A percentile compares a stretch with the other conserved stretches of the same genome.
Conservation (phyloP, 345 rosid genomes). For the Erucastrum elatum region DNA sequence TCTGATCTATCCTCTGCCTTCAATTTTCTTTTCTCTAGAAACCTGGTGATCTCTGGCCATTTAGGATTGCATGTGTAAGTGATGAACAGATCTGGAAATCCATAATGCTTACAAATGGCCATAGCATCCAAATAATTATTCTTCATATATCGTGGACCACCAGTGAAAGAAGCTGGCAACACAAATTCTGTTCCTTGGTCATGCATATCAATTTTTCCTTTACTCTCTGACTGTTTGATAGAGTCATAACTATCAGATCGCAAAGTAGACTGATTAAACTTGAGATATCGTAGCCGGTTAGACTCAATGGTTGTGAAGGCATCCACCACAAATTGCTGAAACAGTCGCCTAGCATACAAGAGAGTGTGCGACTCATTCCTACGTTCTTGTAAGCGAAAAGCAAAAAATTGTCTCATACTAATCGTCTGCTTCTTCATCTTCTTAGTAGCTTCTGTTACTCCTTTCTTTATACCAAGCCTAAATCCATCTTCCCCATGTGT, state of each 20-base stretch:
- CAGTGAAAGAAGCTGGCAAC: not conserved
- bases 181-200: not conserved
- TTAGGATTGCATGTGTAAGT: no score
- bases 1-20: no score
- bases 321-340: not conserved
- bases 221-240: no score
- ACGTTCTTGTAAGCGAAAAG: not conserved
- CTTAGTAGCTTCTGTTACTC: not conserved
- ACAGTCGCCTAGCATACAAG: not conserved
- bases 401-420: not conserved
- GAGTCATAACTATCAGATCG: not conserved
- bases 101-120: no score
- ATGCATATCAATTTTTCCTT: not conserved
- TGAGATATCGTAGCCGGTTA: not conserved
- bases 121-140: no score
- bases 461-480: not conserved
- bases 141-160: no score
- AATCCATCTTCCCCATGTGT: not conserved
- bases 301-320: not conserved
- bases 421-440: not conserved
- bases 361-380: not conserved
- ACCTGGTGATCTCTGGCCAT: no score
- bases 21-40: no score
- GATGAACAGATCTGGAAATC: no score
- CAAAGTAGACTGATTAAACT: not conserved